Conservation (phyloP, 108 stramenopile species). For the Phaeodactylum tricornutum region DNA sequence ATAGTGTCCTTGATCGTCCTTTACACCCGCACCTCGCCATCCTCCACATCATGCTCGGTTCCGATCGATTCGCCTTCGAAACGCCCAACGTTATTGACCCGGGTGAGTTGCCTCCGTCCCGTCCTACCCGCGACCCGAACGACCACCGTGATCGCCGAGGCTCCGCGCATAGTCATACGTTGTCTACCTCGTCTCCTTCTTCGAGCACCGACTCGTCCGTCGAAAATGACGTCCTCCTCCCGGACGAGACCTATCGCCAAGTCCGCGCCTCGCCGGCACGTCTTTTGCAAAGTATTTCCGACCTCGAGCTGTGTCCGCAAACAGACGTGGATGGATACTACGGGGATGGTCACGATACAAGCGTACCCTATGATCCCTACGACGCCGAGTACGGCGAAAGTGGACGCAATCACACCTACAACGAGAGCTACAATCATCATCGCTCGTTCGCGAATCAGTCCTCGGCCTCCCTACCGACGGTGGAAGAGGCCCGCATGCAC, state of each 20-base stretch:
- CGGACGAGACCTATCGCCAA: too few relatives aligned
- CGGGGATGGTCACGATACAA: background rate
- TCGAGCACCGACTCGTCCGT: too few relatives aligned
- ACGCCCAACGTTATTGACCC: conserved; percentile 44
- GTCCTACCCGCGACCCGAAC: conserved; percentile 6
- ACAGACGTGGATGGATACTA: background rate
- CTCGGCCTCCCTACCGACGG: conserved; percentile 4
- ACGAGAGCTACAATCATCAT: conserved; percentile 2
- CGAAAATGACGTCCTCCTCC: too few relatives aligned
- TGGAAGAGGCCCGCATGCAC: conserved; percentile 21
- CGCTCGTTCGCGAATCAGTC: background rate
- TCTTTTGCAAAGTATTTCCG: conserved; percentile 1
- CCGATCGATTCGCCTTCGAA: conserved; percentile 26
- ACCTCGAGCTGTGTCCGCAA: background rate
- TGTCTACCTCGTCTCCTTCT: too few relatives aligned
- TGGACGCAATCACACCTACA: background rate
- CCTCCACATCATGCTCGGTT: conserved; percentile 22
- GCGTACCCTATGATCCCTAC: conserved; percentile 4
- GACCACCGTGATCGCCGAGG: too few relatives aligned
- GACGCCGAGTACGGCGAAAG: conserved; percentile 4
- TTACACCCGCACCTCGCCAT: too few relatives aligned
- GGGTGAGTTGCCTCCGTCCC: conserved; percentile 22
- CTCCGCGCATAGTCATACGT: too few relatives aligned
- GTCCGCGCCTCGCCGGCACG: background rate
- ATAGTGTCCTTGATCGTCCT: too few relatives aligned